Conservation (phyloP, 139 green algal species). For the Volvox africanus region DNA sequence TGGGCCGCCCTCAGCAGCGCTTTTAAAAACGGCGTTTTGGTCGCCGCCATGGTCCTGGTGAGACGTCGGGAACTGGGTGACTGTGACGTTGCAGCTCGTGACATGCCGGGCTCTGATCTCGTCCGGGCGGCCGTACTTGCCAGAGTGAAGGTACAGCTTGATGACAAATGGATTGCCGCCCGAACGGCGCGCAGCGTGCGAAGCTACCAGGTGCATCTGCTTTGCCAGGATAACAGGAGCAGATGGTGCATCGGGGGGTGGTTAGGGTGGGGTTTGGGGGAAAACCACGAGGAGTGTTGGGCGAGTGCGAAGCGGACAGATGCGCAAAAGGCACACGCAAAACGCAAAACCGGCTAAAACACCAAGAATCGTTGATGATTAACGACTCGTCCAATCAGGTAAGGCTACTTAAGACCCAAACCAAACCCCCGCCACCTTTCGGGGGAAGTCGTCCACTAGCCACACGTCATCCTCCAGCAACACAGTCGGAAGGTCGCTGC, state of each 20-base stretch:
- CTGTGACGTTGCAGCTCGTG: constrained; percentile 12
- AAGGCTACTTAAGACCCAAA: no score
- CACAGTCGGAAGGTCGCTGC: constrained; percentile 19
- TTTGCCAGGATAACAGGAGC: no score
- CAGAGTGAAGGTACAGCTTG: constrained; percentile 33
- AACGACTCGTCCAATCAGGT: no score
- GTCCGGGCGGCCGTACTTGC: background rate
- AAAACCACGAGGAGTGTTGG: no score
- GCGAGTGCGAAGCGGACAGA: no score
- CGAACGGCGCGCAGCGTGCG: background rate
- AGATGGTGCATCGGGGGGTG: no score
- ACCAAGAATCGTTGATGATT: no score
- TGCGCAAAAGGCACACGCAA: no score
- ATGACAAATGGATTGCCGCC: constrained; percentile 7
- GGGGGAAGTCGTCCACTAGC: constrained; percentile 33
- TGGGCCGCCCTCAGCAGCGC: background rate
- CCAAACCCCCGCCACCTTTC: background rate
- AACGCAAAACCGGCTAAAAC: no score
- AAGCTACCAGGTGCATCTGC: constrained; percentile 6
- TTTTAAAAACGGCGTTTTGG: background rate
- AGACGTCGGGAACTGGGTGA: background rate
- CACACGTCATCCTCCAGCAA: constrained; percentile 38
- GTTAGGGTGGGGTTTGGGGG: no score
- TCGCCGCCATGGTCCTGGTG: background rate
- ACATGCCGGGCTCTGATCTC: background rate